phyloP scores from a whole-genome alignment of 2,329 filamentous ascomycete species.

The Colletotrichum falcatum region DNA sequence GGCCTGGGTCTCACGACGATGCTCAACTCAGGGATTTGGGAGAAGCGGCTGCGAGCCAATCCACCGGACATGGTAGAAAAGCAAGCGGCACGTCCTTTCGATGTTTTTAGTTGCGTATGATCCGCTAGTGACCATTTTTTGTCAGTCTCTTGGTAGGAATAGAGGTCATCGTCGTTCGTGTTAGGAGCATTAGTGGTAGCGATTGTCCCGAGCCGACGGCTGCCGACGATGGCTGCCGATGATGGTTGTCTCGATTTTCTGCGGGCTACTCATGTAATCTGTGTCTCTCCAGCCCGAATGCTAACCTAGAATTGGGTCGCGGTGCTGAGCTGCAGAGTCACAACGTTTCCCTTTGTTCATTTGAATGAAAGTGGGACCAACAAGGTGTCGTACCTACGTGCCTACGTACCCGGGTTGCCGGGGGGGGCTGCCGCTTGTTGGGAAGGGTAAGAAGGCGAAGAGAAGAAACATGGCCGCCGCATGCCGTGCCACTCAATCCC shows the following conservation, averaged over 20 bases:
- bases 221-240: neutral
- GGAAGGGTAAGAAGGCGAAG: constrained; percentile 30
- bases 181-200: neutral
- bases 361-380: constrained; percentile 5
- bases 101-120: constrained; percentile 17
- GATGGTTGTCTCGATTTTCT: constrained; percentile 1
- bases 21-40: constrained; percentile 19
- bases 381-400: no score
- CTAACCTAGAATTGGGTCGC: neutral
- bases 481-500: constrained; percentile 38
- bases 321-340: neutral
- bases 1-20: constrained; percentile 22
- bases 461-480: constrained; percentile 33
- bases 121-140: neutral
- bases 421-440: constrained; percentile 31
- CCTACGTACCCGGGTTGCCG: constrained; percentile 15
- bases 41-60: constrained; percentile 8
- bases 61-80: constrained; percentile 19
- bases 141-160: constrained; percentile 22
- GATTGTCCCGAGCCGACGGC: neutral
- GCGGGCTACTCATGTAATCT: neutral
- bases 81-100: constrained; percentile 18
- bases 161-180: neutral
- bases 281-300: constrained; percentile 4
- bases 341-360: constrained; percentile 32